These are phyloP conservation scores for Cladosporium sphaerospermum DNA, from an alignment of 2,329 filamentous ascomycete genomes.

Conservation along the genomic window DNA sequence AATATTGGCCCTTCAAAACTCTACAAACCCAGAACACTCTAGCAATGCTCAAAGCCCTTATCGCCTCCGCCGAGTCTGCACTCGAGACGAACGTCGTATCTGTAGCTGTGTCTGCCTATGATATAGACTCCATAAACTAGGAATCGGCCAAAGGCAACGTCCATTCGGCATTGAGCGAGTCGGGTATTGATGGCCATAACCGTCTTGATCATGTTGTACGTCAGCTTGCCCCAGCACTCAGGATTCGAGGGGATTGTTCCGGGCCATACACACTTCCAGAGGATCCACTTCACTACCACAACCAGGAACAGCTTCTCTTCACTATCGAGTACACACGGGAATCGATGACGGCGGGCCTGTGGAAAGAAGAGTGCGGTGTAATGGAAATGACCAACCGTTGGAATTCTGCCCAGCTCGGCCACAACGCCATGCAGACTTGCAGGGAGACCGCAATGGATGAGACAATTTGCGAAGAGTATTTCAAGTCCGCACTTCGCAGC, in stretches of 20 bases:
- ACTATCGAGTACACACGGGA: background rate
- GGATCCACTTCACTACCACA: background rate
- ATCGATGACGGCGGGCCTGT: background rate
- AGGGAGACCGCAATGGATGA: background rate
- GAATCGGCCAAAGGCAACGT: background rate
- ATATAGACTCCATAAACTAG: background rate
- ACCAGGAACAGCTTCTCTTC: background rate
- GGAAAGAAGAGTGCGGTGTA: background rate
- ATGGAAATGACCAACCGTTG: background rate
- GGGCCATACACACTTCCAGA: background rate
- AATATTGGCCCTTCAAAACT: background rate
- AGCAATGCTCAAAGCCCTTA: background rate
- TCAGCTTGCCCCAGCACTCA: background rate
- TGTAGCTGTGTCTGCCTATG: background rate
- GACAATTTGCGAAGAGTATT: no score
- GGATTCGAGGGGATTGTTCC: background rate
- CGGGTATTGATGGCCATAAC: background rate
- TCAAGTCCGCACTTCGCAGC: no score
- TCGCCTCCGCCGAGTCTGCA: background rate
- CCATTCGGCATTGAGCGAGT: background rate
- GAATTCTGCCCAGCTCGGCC: background rate
- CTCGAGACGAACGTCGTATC: background rate
- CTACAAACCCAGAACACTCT: background rate
- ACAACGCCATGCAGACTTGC: background rate
- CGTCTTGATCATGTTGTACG: background rate